These are phyloP conservation scores for Amylocystis lapponica DNA, from an alignment of 768 basidiomycete genomes.

Conservation along the genomic window DNA sequence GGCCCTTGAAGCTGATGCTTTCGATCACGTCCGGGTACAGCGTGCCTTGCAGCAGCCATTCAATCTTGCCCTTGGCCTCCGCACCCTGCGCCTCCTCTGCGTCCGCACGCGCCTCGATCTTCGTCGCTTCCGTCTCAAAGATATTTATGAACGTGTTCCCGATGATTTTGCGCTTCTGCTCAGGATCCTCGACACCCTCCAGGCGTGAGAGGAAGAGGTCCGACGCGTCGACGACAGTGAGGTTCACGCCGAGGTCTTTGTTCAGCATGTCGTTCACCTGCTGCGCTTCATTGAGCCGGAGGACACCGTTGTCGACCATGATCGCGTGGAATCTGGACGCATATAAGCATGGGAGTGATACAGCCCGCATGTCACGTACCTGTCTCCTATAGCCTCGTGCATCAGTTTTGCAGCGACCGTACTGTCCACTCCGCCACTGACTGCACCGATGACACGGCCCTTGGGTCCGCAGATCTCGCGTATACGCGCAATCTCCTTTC, in stretches of 20 bases:
- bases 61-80: slow-evolving; percentile 82
- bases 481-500: slow-evolving; percentile 92
- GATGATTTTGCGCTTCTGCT: slow-evolving; percentile 95
- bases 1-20: slow-evolving; percentile 98
- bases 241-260: slow-evolving; percentile 89
- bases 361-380: slow-evolving; percentile 39
- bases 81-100: slow-evolving; percentile 64
- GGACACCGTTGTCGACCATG: slow-evolving; percentile 98
- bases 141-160: slow-evolving; percentile 99
- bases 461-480: slow-evolving; percentile 89
- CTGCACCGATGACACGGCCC: slow-evolving; percentile 96
- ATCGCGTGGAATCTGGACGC: slow-evolving; percentile 88
- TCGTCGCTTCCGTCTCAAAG: slow-evolving; percentile 90
- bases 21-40: slow-evolving; percentile 99
- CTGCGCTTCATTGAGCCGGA: slow-evolving; percentile 83
- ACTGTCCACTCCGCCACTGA: slow-evolving; percentile 96
- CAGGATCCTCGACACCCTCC: slow-evolving; percentile 92
- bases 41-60: slow-evolving; percentile 97
- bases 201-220: slow-evolving; percentile 86
- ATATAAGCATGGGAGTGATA: slow-evolving; percentile 2
- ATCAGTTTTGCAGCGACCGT: slow-evolving; percentile 98
- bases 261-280: slow-evolving; percentile 94
- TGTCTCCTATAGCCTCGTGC: slow-evolving; percentile 98
- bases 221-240: slow-evolving; percentile 94
- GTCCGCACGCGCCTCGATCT: slow-evolving; percentile 79